Conservation (phyloP, 805 yeast species). For the Maudiozyma serrabonitensis region DNA sequence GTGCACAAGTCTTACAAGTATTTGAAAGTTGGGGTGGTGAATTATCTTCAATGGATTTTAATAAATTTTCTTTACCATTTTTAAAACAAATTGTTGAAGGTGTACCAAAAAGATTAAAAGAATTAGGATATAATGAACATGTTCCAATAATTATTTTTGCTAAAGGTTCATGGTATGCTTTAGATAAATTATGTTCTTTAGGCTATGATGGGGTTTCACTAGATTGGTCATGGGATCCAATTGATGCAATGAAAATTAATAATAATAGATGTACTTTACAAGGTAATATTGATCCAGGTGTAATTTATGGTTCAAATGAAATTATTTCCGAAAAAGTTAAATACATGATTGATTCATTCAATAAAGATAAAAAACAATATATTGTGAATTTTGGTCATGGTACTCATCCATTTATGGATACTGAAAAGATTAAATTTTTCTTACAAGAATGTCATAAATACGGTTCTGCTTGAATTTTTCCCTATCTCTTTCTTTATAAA, state of each 20-base stretch:
- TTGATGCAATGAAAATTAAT: conserved; percentile 66
- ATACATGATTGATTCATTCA: conserved; percentile 81
- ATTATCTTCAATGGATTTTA: conserved; percentile 80
- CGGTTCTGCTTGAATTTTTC: conserved; percentile 37
- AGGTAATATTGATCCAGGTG: conserved; percentile 95
- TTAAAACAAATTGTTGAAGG: conserved; percentile 61
- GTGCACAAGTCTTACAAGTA: conserved; percentile 95
- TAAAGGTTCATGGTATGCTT: conserved; percentile 95
- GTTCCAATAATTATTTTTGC: conserved; percentile 89
- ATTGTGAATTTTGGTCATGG: conserved; percentile 97
- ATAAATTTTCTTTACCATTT: conserved; percentile 83
- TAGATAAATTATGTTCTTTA: conserved; percentile 69
- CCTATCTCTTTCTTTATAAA: too few relatives aligned
- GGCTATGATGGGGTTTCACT: conserved; percentile 85
- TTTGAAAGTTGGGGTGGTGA: conserved; percentile 99
- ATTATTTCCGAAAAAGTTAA: conserved; percentile 71
- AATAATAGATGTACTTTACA: conserved; percentile 76
- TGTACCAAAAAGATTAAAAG: conserved; percentile 59
- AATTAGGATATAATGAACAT: conserved; percentile 57
- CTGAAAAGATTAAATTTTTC: conserved; percentile 78
- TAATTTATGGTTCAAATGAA: conserved; percentile 82
- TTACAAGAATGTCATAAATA: conserved; percentile 78
- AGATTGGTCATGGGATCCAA: conserved; percentile 86
- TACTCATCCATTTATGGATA: conserved; percentile 95
- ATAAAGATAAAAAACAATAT: conserved; percentile 87